Base-by-base conservation (phyloP, 2,329 filamentous ascomycete genomes). In the Talaromyces sp. region DNA sequence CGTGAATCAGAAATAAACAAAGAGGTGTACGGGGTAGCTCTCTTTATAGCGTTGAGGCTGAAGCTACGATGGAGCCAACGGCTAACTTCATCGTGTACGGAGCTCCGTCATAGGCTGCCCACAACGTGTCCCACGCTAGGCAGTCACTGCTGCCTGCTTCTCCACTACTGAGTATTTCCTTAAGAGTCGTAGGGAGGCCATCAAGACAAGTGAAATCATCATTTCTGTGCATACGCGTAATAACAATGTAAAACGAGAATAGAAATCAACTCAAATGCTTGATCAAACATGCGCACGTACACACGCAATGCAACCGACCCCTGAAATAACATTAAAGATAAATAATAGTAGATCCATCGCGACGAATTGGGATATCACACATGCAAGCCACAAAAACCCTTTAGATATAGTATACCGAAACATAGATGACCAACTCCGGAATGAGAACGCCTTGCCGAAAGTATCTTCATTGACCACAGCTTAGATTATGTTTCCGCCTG, bases 41-140 rank as follows among this genome's bases (percentile, higher is more conserved):
- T 56, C 33, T 56, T 52, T 56, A 56, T 56, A 56, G 52, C n/a
- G 19, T 56, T 56, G 52, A 37, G 52, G 52, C 52, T 56, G 52
- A 56, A 56, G 33, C 52, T 37, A 24, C 16, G 50, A 54, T 35
- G 50, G 50, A 54, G 50, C 50, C 35, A 33, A 33, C 2, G 16
- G 13, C 48, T 54, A 37, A 33, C 52, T 56, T 19, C 52, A 56
- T 56, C 50, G 50, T 31, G 50, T 13, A 54, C 7, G 47, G 48
- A 54, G 48, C 48, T 54, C 31, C 14, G 48, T 19, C 31, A 54
- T 35, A 54, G 50, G 50, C 48, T 35, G 14, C 24, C 41, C 45
- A 13, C 45, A 19, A 13, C 43, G 14, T 27, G 35, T 19, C 24
- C 58, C 43, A 35, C 16, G 3, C n/a, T 48, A 61, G 59, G 59